phyloP scores from a whole-genome alignment of 768 basidiomycete species.

The Podaxis sp. region DNA sequence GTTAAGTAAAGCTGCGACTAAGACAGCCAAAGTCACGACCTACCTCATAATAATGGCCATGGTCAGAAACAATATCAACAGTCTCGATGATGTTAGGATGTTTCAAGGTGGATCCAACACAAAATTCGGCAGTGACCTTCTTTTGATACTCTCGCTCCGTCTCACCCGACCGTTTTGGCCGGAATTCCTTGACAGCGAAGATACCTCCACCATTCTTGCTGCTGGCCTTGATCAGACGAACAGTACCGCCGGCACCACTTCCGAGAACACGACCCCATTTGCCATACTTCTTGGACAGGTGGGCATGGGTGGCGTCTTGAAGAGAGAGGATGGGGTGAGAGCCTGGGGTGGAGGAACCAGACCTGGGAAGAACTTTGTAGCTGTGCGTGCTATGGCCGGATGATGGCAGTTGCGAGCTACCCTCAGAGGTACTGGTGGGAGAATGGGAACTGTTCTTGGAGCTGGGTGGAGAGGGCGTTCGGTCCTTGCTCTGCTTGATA shows the following conservation, averaged over 20 bases:
- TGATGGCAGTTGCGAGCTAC: constrained; percentile 20
- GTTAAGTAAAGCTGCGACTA: constrained; percentile 11
- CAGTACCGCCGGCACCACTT: constrained; percentile 97
- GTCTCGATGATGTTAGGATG: constrained; percentile 97
- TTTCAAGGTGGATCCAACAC: constrained; percentile 90
- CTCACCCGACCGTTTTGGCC: constrained; percentile 85
- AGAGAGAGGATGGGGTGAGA: constrained; percentile 51
- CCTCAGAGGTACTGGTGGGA: constrained; percentile 19
- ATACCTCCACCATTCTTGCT: constrained; percentile 77
- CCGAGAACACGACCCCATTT: constrained; percentile 97
- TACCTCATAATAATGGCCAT: constrained; percentile 98
- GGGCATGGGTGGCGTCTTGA: constrained; percentile 81
- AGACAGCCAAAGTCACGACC: constrained; percentile 20
- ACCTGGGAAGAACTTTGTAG: constrained; percentile 17
- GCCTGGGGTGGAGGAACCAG: constrained; percentile 19
- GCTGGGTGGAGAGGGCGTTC: constrained; percentile 33
- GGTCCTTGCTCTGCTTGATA: constrained; percentile 41
- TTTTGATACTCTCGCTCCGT: constrained; percentile 97
- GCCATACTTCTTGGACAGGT: constrained; percentile 97
- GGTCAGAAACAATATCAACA: constrained; percentile 95
- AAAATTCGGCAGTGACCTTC: constrained; percentile 99
- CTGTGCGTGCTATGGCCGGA: constrained; percentile 10
- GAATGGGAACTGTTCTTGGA: constrained; percentile 20
- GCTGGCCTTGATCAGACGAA: constrained; percentile 87
- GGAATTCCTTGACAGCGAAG: constrained; percentile 97